Evolutionary conservation across 2,329 filamentous ascomycete genomes (phyloP).

Genomic region (Exophiala alcalophila): DNA sequence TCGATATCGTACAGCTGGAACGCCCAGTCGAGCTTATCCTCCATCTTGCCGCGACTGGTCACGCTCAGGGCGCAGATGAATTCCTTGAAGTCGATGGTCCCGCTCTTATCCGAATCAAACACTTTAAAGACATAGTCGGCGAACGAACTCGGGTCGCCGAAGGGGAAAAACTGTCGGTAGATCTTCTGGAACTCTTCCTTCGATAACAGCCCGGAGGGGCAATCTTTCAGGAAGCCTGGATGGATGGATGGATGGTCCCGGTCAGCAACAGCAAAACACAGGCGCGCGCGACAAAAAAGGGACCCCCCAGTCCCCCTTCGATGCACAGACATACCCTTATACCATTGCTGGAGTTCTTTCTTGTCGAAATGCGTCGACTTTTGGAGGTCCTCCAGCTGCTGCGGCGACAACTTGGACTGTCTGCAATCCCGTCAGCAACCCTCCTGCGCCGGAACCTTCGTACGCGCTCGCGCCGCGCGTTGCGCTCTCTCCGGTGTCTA

Average conservation of each 20-base stretch:
- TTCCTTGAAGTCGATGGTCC: slow-evolving; percentile 98
- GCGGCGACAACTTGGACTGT: slow-evolving; percentile 96
- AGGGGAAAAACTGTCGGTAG: slow-evolving; percentile 98
- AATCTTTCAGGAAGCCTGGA: slow-evolving; percentile 79
- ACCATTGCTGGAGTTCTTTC: slow-evolving; percentile 99
- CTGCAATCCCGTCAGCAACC: slow-evolving; percentile 46
- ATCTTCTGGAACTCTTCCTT: slow-evolving; percentile 99
- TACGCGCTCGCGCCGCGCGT: not conserved
- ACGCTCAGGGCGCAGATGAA: slow-evolving; percentile 98
- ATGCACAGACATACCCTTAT: slow-evolving; percentile 81
- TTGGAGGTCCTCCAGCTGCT: slow-evolving; percentile 92
- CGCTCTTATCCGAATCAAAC: slow-evolving; percentile 95
- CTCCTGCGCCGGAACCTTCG: not conserved
- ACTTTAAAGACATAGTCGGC: slow-evolving; percentile 99
- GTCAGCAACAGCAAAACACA: too few species aligned
- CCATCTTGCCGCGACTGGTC: slow-evolving; percentile 96
- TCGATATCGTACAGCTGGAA: slow-evolving; percentile 99
- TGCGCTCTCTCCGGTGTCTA: not conserved
- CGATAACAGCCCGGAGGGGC: slow-evolving; percentile 90
- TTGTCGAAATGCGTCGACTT: slow-evolving; percentile 98
- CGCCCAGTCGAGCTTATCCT: slow-evolving; percentile 98
- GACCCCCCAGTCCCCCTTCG: not conserved
- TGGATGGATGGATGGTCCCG: slow-evolving; percentile 11
- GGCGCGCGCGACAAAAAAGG: too few species aligned
- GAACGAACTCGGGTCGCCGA: slow-evolving; percentile 94